Evolutionary conservation across 129 eudicot species (phyloP), one percentile per base, ranked within the genome.

Genomic region (Logfia minima): DNA sequence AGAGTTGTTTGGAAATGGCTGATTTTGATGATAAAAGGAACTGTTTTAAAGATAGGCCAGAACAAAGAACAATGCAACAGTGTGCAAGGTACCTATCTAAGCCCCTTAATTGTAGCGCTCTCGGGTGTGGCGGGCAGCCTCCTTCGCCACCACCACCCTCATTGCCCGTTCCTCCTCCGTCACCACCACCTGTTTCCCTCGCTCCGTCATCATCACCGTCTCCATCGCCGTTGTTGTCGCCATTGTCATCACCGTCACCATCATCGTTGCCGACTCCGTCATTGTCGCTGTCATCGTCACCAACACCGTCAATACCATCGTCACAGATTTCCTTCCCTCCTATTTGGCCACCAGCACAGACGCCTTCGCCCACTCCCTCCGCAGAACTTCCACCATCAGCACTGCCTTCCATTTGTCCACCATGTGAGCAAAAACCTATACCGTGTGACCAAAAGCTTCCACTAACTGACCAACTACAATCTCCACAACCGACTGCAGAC

Each of bases 31-130:
- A 83, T 52, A 67, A 41, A 74, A 72, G 77, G 59, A 89, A 92
- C 76, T 92, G 98, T 74, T 73, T 87, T 32, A 70, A 52, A 41
- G 83, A 73, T 14, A 84, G 81, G 68, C 80, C 87, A 1, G 66
- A 80, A 21, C 94, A 89, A 58, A 84, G 84, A 79, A 70, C 84
- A 24, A 19, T 51, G 16, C 1, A 66, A 67, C 83, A 83, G 74
- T 91, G 97, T 72, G 78, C 41, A 34, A 76, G 64, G 77, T 76
- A 79, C 72, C 72, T 87, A 77, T 77, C 92, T 31, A 76, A 35
- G 41, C 79, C 59, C 17, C 75, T 82, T 65, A 68, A 87, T 66
- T 91, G 95, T 76, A 85, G 78, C 60, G 66, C 71, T 31, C 23
- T 34, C 18, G 62, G 18, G 11, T 89, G 97, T 78, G 65, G 97